phyloP scores from a whole-genome alignment of 768 basidiomycete species.

The Termitomyces heimii region DNA sequence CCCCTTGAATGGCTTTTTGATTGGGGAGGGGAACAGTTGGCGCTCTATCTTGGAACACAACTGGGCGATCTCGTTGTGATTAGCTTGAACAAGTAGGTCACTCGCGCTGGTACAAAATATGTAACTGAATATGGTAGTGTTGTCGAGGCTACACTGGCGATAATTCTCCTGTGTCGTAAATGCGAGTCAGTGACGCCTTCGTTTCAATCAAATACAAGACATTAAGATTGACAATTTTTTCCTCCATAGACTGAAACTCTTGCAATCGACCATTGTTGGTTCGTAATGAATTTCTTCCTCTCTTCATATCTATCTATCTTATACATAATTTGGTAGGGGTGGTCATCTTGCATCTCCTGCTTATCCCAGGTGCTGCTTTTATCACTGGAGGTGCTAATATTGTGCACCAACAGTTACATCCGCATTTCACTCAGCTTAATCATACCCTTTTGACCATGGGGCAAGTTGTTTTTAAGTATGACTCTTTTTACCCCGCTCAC shows the following conservation, averaged over 20 bases:
- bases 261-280: constrained; percentile 70
- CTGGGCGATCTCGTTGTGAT: constrained; percentile 59
- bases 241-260: constrained; percentile 44
- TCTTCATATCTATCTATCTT: background rate
- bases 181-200: constrained; percentile 52
- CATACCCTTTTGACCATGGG: constrained; percentile 65
- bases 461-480: constrained; percentile 26
- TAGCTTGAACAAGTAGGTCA: constrained; percentile 16
- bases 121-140: constrained; percentile 29
- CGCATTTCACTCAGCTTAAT: constrained; percentile 60
- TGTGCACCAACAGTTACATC: constrained; percentile 62
- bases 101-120: background rate
- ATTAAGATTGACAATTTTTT: background rate
- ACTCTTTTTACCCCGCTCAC: background rate
- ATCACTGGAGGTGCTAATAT: constrained; percentile 67
- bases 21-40: constrained; percentile 53
- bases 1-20: constrained; percentile 65
- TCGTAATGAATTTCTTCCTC: constrained; percentile 1
- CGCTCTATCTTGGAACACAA: constrained; percentile 52
- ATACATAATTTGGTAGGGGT: constrained; percentile 39
- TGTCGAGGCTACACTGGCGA: constrained; percentile 68
- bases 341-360: constrained; percentile 64
- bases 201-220: background rate
- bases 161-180: constrained; percentile 52
- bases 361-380: constrained; percentile 67